Evolutionary conservation across 495 filamentous ascomycete genomes (phyloP).

Genomic region (Penicillium nucicola): DNA sequence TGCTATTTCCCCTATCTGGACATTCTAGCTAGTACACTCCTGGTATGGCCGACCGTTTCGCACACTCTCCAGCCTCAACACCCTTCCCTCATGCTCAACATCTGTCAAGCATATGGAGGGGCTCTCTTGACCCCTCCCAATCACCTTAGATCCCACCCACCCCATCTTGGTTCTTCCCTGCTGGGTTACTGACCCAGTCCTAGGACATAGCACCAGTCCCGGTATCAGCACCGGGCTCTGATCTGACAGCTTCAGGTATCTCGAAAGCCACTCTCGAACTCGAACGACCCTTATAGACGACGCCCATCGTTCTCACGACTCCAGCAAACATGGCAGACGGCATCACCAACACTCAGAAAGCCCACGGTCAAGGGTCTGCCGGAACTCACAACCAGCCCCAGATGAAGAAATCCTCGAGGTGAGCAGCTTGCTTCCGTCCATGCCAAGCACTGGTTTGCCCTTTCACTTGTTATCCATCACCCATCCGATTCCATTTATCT

Average conservation of each 20-base stretch:
- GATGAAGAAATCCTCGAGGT: background rate
- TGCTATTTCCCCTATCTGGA: too few relatives aligned
- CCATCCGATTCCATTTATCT: background rate
- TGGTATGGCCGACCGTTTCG: constrained; percentile 12
- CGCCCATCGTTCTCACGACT: background rate
- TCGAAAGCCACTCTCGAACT: background rate
- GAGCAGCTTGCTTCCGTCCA: background rate
- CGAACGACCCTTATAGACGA: background rate
- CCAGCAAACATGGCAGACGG: background rate
- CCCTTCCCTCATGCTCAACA: too few relatives aligned
- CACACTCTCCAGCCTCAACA: background rate
- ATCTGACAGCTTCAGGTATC: background rate
- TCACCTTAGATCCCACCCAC: too few relatives aligned
- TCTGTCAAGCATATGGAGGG: too few relatives aligned
- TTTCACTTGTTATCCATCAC: background rate
- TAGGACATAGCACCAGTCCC: background rate
- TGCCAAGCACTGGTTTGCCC: too few relatives aligned
- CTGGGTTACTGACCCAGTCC: background rate
- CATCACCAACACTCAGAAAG: background rate
- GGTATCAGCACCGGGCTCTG: too few relatives aligned
- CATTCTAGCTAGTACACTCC: background rate
- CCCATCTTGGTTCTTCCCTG: too few relatives aligned
- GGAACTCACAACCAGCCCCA: background rate
- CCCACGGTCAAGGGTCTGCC: background rate
- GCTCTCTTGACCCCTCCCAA: too few relatives aligned